Evolutionary conservation across 2,329 filamentous ascomycete species (phyloP).

Genomic region (Aulographum hederae): DNA sequence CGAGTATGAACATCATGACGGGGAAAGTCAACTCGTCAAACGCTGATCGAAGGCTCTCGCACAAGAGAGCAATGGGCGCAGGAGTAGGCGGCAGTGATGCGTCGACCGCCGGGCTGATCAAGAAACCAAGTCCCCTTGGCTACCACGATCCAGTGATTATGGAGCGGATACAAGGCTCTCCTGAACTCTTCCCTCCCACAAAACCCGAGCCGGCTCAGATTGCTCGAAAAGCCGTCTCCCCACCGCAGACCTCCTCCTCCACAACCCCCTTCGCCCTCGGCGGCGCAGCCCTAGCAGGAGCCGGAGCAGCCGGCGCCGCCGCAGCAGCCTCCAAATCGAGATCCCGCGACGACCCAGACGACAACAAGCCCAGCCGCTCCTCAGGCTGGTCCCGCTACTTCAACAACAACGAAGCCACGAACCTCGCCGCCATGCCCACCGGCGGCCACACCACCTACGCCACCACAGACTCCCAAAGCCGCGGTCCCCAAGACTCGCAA

Average conservation of each 20-base stretch:
- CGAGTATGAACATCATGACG: slow-evolving; percentile 25
- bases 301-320: background rate
- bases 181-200: background rate
- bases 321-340: background rate
- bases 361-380: slow-evolving; percentile 24
- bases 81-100: slow-evolving; percentile 42
- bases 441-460: slow-evolving; percentile 15
- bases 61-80: background rate
- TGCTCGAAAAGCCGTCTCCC: background rate
- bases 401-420: slow-evolving; percentile 48
- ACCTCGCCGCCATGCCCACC: slow-evolving; percentile 40
- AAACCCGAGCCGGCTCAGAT: background rate
- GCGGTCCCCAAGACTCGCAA: slow-evolving; percentile 19
- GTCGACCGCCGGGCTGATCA: slow-evolving; percentile 40
- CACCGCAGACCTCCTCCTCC: too few relatives aligned
- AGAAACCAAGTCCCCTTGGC: slow-evolving; percentile 22
- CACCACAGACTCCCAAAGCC: slow-evolving; percentile 4
- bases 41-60: slow-evolving; percentile 17
- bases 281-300: background rate
- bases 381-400: slow-evolving; percentile 68
- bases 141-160: slow-evolving; percentile 25
- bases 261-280: too few relatives aligned
- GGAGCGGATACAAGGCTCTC: slow-evolving; percentile 9
- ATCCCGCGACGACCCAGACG: too few relatives aligned
- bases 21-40: slow-evolving; percentile 40